These are phyloP conservation scores for Diospyros lotus DNA, from an alignment of 148 eudicot species.

Conservation along the genomic window DNA sequence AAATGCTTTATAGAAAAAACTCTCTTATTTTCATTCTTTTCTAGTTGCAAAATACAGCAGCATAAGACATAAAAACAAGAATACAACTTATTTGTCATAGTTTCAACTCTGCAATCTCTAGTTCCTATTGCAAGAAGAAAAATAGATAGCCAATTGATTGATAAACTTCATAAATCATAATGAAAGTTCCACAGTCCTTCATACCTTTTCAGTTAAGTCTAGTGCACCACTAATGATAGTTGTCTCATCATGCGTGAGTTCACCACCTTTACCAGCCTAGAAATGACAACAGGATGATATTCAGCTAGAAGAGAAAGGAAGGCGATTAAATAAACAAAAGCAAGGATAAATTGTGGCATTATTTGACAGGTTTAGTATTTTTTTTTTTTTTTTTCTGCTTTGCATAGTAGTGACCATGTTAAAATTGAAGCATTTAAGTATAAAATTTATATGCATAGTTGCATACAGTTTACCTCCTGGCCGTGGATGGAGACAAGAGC, in stretches of 20 bases:
- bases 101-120: slow-evolving; percentile 5
- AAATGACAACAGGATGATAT: slow-evolving; percentile 7
- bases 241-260: slow-evolving; percentile 95
- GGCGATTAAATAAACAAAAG: not conserved
- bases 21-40: not conserved
- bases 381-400: not conserved
- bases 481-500: slow-evolving; percentile 89
- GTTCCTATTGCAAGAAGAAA: not conserved
- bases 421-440: not conserved
- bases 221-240: slow-evolving; percentile 97
- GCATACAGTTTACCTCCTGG: slow-evolving; percentile 49
- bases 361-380: not conserved
- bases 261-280: slow-evolving; percentile 96
- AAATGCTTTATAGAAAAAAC: not conserved
- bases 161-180: not conserved
- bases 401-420: not conserved
- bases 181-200: not conserved
- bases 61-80: not conserved
- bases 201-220: slow-evolving; percentile 74
- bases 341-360: slow-evolving; percentile 1
- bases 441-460: not conserved
- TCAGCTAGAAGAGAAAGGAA: not conserved
- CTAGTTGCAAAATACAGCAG: not conserved
- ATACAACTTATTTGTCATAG: not conserved
- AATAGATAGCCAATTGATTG: not conserved